A percentile compares a stretch with the other conserved stretches of the same genome.
Evolutionary conservation across 2,329 filamentous ascomycete genomes (phyloP).

Genomic region (Ceratocystis papillata): DNA sequence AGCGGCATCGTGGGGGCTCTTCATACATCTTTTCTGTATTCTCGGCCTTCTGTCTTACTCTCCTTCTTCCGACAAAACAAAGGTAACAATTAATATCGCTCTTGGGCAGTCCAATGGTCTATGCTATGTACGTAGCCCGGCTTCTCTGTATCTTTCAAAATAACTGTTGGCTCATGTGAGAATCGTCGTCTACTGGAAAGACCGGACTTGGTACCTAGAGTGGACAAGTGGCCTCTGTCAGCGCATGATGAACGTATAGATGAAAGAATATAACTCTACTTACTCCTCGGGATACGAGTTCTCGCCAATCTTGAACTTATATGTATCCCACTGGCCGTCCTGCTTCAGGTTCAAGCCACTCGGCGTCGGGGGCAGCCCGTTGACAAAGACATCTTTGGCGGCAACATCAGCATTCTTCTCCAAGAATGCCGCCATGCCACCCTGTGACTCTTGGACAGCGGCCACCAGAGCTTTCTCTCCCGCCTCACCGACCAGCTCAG

Average conservation of each 20-base stretch:
- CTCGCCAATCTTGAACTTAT: constrained; percentile 56
- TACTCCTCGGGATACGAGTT: constrained; percentile 61
- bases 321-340: constrained; percentile 49
- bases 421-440: constrained; percentile 50
- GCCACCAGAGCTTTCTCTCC: constrained; percentile 57
- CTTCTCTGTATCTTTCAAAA: constrained; percentile 27
- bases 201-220: constrained; percentile 52
- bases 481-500: constrained; percentile 61
- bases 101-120: constrained; percentile 9
- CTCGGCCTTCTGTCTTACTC: not conserved
- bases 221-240: constrained; percentile 27
- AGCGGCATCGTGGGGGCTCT: too few species aligned
- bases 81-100: constrained; percentile 15
- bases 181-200: constrained; percentile 40
- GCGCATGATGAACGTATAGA: constrained; percentile 26
- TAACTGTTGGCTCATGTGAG: constrained; percentile 24
- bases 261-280: constrained; percentile 32
- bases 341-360: constrained; percentile 50
- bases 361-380: constrained; percentile 79
- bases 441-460: constrained; percentile 62
- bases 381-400: constrained; percentile 51
- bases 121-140: constrained; percentile 5
- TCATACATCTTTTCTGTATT: not conserved
- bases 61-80: not conserved
- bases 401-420: constrained; percentile 43